Conservation (phyloP, 179 eudicot genomes). For the Heliamphora pulchella region DNA sequence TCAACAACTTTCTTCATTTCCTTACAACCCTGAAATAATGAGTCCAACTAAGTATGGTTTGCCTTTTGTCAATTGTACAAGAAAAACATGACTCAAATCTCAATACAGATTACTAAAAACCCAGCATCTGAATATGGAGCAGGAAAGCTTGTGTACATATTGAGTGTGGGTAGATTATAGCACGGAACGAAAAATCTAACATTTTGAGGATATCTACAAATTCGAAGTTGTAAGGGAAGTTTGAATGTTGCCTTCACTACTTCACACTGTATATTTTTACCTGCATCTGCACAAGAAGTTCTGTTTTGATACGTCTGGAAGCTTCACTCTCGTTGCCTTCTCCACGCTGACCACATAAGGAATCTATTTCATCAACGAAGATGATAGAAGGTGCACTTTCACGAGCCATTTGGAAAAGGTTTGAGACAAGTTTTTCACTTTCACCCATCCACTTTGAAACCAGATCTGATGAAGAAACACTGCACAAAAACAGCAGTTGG, state of each 20-base stretch:
- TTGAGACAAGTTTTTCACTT: slow-evolving; percentile 95
- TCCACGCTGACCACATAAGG: slow-evolving; percentile 92
- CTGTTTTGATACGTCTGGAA: slow-evolving; percentile 96
- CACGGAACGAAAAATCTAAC: not conserved
- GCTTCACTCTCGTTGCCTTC: slow-evolving; percentile 99
- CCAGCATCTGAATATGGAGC: no score
- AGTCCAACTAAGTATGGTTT: not conserved
- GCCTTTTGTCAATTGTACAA: not conserved
- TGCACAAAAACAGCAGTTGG: slow-evolving; percentile 43
- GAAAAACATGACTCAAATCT: no score
- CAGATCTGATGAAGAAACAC: slow-evolving; percentile 90
- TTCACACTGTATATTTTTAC: slow-evolving; percentile 23
- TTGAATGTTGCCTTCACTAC: not conserved
- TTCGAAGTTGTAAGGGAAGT: not conserved
- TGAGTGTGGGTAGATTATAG: not conserved
- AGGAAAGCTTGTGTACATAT: not conserved
- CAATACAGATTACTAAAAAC: no score
- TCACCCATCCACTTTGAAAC: slow-evolving; percentile 99
- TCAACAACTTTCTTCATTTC: not conserved
- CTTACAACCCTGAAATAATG: not conserved
- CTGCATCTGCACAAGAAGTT: slow-evolving; percentile 99
- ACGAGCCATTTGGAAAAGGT: slow-evolving; percentile 98
- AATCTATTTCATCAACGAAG: slow-evolving; percentile 95
- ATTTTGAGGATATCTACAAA: not conserved
- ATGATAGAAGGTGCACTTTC: slow-evolving; percentile 94